These are phyloP conservation scores for Spatholobus suberectus DNA, from an alignment of 306 rosid species.

Conservation along the genomic window DNA sequence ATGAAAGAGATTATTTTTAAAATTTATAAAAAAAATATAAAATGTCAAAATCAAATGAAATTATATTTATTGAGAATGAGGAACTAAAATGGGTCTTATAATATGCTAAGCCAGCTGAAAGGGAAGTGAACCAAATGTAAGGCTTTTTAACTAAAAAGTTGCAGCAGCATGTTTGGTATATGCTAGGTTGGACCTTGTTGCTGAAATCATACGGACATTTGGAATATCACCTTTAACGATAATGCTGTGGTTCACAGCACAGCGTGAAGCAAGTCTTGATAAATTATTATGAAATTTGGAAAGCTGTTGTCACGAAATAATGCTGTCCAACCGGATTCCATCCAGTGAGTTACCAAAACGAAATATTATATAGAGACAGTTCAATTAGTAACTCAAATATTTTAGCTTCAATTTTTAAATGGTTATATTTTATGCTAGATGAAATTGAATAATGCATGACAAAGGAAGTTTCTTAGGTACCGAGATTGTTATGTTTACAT, in stretches of 20 bases:
- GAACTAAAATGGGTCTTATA: not conserved
- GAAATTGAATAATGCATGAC: not conserved
- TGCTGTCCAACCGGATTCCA: slow-evolving; percentile 31
- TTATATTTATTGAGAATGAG: too few species aligned
- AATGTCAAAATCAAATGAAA: too few species aligned
- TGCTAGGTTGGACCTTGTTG: slow-evolving; percentile 32
- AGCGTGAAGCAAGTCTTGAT: not conserved
- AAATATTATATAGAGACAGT: not conserved
- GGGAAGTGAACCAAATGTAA: not conserved
- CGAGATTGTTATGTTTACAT: not conserved
- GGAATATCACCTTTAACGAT: not conserved
- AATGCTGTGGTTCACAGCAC: slow-evolving; percentile 16
- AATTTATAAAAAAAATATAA: too few species aligned
- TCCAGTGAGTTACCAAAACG: not conserved
- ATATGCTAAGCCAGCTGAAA: not conserved
- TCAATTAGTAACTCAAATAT: not conserved
- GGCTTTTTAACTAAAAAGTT: not conserved
- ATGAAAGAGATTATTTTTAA: not conserved
- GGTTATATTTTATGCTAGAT: not conserved
- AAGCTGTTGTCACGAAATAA: slow-evolving; percentile 15
- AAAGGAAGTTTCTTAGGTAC: not conserved
- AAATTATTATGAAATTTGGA: slow-evolving; percentile 12
- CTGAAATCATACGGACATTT: not conserved
- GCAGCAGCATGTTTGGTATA: not conserved
- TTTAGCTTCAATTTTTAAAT: not conserved